These are phyloP conservation scores for Austroboletus niveus DNA, from an alignment of 1,284 basidiomycete genomes.

Conservation along the genomic window DNA sequence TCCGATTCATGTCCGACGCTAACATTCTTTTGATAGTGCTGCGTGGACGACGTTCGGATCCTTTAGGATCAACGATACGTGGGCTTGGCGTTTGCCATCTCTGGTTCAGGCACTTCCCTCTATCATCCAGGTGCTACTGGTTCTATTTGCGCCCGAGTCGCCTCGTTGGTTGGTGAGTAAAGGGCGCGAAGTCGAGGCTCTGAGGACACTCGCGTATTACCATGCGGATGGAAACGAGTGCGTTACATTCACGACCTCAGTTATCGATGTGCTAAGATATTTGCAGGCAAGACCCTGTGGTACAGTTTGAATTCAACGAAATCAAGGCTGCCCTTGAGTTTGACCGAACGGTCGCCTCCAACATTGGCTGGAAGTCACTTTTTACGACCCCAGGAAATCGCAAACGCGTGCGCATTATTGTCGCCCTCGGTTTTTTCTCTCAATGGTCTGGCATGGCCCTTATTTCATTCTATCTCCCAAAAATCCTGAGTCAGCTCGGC, in stretches of 20 bases:
- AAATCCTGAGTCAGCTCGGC: constrained; percentile 67
- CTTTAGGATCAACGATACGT: constrained; percentile 60
- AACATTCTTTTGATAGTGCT: constrained; percentile 40
- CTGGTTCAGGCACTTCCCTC: constrained; percentile 65
- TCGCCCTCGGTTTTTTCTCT: constrained; percentile 67
- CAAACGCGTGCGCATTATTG: constrained; percentile 59
- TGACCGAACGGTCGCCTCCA: neutral
- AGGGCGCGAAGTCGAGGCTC: constrained; percentile 60
- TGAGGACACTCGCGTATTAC: constrained; percentile 66
- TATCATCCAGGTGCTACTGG: constrained; percentile 57
- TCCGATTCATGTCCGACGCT: neutral
- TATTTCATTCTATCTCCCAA: constrained; percentile 65
- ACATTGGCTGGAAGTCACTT: neutral
- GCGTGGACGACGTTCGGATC: constrained; percentile 79
- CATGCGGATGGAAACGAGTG: constrained; percentile 66
- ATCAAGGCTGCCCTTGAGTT: constrained; percentile 66
- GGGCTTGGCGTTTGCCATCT: constrained; percentile 78
- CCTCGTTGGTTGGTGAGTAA: constrained; percentile 71
- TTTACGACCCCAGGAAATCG: constrained; percentile 40
- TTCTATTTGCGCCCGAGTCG: constrained; percentile 68
- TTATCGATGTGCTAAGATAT: constrained; percentile 42
- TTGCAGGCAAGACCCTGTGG: constrained; percentile 62
- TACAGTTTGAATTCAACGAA: constrained; percentile 70
- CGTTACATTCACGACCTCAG: constrained; percentile 14
- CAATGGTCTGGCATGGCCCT: constrained; percentile 46